phyloP scores from a whole-genome alignment of 2,329 filamentous ascomycete genomes.

The Lachnellula cervina region DNA sequence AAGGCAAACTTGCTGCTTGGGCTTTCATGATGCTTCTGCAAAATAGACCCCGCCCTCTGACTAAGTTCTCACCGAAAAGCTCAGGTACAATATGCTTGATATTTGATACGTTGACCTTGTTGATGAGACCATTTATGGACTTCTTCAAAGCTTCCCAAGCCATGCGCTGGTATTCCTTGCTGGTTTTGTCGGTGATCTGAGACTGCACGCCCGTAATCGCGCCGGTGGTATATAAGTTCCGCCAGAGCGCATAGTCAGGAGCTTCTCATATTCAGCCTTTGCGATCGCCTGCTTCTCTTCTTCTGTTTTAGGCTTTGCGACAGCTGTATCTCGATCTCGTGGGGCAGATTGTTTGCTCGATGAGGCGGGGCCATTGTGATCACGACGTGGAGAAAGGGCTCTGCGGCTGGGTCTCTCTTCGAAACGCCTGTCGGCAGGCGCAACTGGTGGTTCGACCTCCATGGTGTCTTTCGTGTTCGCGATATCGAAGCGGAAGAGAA shows the following conservation, averaged over 20 bases:
- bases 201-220: constrained; percentile 84
- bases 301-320: constrained; percentile 46
- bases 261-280: constrained; percentile 89
- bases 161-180: constrained; percentile 98
- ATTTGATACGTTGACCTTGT: constrained; percentile 97
- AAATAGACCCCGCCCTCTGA: constrained; percentile 87
- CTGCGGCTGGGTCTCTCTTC: constrained; percentile 12
- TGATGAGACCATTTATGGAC: constrained; percentile 96
- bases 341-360: constrained; percentile 11
- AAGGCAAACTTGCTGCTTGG: constrained; percentile 89
- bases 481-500: not conserved
- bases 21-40: constrained; percentile 98
- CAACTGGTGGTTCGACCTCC: constrained; percentile 16
- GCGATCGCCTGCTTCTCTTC: constrained; percentile 83
- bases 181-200: constrained; percentile 93
- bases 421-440: constrained; percentile 5
- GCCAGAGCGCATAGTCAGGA: constrained; percentile 87
- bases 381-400: constrained; percentile 19
- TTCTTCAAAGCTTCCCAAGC: constrained; percentile 99
- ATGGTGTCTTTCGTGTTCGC: constrained; percentile 4
- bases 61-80: constrained; percentile 88
- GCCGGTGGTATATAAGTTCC: constrained; percentile 96
- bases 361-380: constrained; percentile 21
- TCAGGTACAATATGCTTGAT: constrained; percentile 98
- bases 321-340: constrained; percentile 17